Percentiles rank a stretch among this genome's conserved stretches.
Conservation (phyloP, 208 protist species). For the Vickermania ingenoplastis region DNA sequence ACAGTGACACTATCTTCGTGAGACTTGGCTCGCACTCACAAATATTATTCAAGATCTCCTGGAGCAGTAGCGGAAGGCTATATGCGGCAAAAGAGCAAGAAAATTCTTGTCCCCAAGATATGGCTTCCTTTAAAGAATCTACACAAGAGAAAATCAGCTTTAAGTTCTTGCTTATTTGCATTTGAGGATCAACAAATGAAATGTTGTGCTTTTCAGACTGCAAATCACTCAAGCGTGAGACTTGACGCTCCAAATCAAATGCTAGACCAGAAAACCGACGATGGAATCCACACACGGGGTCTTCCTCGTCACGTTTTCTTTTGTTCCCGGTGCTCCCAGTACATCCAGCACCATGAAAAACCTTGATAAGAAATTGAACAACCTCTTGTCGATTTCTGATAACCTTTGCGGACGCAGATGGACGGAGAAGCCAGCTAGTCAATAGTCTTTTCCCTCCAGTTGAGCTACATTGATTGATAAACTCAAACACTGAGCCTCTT, state of each 20-base stretch:
- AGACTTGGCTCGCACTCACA: slow-evolving; percentile 24
- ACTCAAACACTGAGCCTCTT: slow-evolving; percentile 53
- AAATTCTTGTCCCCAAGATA: slow-evolving; percentile 32
- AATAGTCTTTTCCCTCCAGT: slow-evolving; percentile 77
- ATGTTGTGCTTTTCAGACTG: slow-evolving; percentile 39
- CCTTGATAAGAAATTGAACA: slow-evolving; percentile 41
- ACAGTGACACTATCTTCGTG: slow-evolving; percentile 34
- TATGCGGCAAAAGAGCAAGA: not conserved
- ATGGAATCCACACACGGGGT: not conserved
- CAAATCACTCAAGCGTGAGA: slow-evolving; percentile 71
- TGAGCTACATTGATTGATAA: slow-evolving; percentile 58
- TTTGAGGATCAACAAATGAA: slow-evolving; percentile 75
- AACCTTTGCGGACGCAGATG: slow-evolving; percentile 38
- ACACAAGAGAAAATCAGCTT: slow-evolving; percentile 60
- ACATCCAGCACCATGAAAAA: not conserved
- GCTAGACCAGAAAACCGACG: slow-evolving; percentile 4
- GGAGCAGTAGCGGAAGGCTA: slow-evolving; percentile 36
- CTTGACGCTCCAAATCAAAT: slow-evolving; percentile 75
- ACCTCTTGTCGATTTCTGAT: slow-evolving; percentile 54
- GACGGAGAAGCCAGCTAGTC: slow-evolving; percentile 73
- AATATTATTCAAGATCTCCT: slow-evolving; percentile 43
- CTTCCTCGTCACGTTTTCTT: not conserved
- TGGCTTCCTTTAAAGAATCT: slow-evolving; percentile 47
- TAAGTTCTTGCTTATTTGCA: slow-evolving; percentile 79
- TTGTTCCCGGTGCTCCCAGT: not conserved